These are phyloP conservation scores for Fusarium xylarioides DNA, from an alignment of 2,329 filamentous ascomycete species.

Conservation along the genomic window DNA sequence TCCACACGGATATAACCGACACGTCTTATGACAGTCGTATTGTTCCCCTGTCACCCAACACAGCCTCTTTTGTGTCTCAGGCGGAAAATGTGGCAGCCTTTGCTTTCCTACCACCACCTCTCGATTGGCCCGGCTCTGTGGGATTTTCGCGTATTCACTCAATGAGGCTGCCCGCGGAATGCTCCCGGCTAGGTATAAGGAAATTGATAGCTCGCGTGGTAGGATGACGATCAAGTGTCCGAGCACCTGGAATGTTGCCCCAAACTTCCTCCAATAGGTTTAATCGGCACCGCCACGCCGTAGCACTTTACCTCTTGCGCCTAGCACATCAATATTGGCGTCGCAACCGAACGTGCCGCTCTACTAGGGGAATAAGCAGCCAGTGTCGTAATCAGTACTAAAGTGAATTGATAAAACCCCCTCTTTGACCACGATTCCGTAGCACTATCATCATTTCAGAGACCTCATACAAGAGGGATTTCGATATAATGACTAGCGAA, in stretches of 20 bases:
- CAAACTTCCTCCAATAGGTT: neutral
- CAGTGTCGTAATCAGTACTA: neutral
- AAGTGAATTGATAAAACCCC: neutral
- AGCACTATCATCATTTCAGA: fast-evolving
- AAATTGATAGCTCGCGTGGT: neutral
- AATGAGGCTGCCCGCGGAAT: neutral
- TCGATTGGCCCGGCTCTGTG: neutral
- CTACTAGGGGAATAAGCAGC: neutral
- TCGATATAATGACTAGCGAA: neutral
- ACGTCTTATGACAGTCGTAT: neutral
- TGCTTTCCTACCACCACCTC: neutral
- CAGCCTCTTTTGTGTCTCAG: neutral
- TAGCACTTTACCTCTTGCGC: neutral
- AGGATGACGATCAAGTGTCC: neutral
- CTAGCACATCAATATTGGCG: conserved; percentile 1
- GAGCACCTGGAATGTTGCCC: neutral
- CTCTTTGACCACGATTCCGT: neutral
- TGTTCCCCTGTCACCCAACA: neutral
- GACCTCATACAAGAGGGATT: fast-evolving
- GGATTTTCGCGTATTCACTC: neutral
- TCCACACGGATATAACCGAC: neutral
- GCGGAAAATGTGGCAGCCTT: neutral
- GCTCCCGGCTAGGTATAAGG: neutral
- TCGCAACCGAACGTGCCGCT: neutral
- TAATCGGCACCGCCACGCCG: neutral